Evolutionary conservation across 768 basidiomycete genomes (phyloP).

Genomic region (Russula sp.): DNA sequence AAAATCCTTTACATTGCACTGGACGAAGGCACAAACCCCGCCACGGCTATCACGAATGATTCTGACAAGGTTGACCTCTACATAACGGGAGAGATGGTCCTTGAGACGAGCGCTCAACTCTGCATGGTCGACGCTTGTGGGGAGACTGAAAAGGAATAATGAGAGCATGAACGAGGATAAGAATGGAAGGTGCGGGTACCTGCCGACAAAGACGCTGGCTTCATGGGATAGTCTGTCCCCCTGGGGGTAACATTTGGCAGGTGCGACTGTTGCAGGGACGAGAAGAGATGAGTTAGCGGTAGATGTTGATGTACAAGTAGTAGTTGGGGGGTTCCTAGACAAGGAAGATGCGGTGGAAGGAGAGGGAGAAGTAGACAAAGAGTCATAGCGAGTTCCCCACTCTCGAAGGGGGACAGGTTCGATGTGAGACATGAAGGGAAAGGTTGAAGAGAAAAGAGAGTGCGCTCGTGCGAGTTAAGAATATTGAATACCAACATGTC

Average conservation of each 20-base stretch:
- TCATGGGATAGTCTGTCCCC: slow-evolving; percentile 56
- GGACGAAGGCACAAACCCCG: slow-evolving; percentile 79
- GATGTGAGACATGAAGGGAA: slow-evolving; percentile 40
- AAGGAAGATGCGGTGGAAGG: slow-evolving; percentile 30
- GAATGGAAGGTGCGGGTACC: slow-evolving; percentile 37
- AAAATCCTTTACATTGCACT: slow-evolving; percentile 58
- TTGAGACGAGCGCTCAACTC: slow-evolving; percentile 57
- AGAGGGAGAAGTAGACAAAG: slow-evolving; percentile 48
- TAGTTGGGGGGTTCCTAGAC: slow-evolving; percentile 7
- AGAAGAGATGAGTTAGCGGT: slow-evolving; percentile 21
- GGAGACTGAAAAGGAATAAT: slow-evolving; percentile 45
- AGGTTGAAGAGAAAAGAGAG: background rate
- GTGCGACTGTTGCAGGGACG: slow-evolving; percentile 27
- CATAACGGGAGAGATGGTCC: slow-evolving; percentile 60
- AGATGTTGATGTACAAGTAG: slow-evolving; percentile 15
- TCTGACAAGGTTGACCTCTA: slow-evolving; percentile 59
- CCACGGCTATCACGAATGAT: slow-evolving; percentile 72
- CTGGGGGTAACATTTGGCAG: slow-evolving; percentile 12
- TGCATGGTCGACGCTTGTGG: slow-evolving; percentile 56
- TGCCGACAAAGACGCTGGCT: slow-evolving; percentile 80
- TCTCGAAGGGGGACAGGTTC: slow-evolving; percentile 37
- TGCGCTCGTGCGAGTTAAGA: slow-evolving; percentile 6
- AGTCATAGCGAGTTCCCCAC: slow-evolving; percentile 73
- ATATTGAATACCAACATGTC: slow-evolving; percentile 19
- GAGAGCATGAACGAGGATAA: slow-evolving; percentile 4